Evolutionary conservation across 179 eudicot genomes (phyloP), one percentile per base, ranked within the genome.

Genomic region (Drosera spatulata): DNA sequence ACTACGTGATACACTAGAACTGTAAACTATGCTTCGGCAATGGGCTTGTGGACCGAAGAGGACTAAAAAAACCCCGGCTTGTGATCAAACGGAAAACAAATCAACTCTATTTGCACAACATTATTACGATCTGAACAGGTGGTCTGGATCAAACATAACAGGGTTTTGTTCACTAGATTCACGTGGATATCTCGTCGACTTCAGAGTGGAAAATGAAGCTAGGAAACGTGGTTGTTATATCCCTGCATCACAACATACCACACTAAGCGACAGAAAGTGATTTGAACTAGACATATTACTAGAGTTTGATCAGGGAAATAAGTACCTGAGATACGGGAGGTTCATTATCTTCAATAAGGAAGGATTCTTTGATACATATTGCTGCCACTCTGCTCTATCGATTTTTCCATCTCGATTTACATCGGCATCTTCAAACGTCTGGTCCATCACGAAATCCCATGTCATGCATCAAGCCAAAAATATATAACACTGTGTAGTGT

Each of bases 371-470:
- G 79, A 60, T 44, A 91, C 98, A 63, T 79, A 88, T 62, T 79
- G 77, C 43, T 72, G 89, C 98, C 98, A 91, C 44, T 91, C 98
- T 1, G 82, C 53, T 75, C 65, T 79, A 63, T 84, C 95, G n/a
- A 91, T 91, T 71, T 79, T 91, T 38, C 95, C 96, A 58, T 91
- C 98, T 66, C 68, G 82, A 70, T 88, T 77, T 64, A 66, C 72
- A 69, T 91, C 98, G 3, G 95, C 93, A 59, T 88, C 98, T 66
- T 61, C 61, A 70, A 91, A 91, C 41, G 98, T 91, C 98, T 91
- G 84, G 12, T 50, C 48, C 62, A 37, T 56, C 37, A 60, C 7
- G 6, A 53, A 10, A 22, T 52, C 41, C 39, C 48, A 42, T 11
- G 3, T 7, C 7, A 39, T 46, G 22, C 7, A 4, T 41, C 33